Conservation (phyloP, 306 rosid genomes). For the Fragaria ananassa region DNA sequence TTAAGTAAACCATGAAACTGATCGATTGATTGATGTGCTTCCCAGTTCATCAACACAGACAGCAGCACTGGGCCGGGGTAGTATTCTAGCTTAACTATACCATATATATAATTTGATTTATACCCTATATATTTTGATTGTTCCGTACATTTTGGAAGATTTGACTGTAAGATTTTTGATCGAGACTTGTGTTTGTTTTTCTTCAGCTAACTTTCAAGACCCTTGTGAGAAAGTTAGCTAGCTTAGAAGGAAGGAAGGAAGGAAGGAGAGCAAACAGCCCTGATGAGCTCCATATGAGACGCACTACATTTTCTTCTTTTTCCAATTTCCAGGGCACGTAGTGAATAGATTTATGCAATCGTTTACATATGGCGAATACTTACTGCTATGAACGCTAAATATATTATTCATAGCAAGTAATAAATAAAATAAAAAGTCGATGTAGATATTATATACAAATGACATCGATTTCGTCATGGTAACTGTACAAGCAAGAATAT, state of each 20-base stretch:
- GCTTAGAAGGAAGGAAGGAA: neutral
- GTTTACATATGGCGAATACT: neutral
- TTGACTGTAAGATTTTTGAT: neutral
- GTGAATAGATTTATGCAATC: neutral
- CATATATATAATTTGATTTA: too few species aligned
- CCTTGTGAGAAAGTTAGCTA: slow-evolving; percentile 29
- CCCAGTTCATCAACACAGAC: too few species aligned
- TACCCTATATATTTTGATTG: neutral
- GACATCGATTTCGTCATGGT: neutral
- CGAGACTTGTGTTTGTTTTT: neutral
- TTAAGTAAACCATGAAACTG: too few species aligned
- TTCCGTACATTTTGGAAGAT: slow-evolving; percentile 3
- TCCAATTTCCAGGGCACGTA: neutral
- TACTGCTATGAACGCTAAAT: neutral
- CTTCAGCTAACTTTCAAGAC: slow-evolving; percentile 30
- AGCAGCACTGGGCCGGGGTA: too few species aligned
- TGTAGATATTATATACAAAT: neutral
- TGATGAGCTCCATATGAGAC: neutral
- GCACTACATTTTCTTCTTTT: neutral
- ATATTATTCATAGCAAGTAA: too few species aligned
- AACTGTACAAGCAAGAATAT: neutral
- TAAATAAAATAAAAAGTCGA: neutral
- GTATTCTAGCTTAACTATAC: too few species aligned
- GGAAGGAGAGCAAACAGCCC: neutral
- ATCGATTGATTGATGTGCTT: too few species aligned